Base-by-base conservation (phyloP, 1,284 basidiomycete genomes). In the Cutaneotrichosporon mucoides region DNA sequence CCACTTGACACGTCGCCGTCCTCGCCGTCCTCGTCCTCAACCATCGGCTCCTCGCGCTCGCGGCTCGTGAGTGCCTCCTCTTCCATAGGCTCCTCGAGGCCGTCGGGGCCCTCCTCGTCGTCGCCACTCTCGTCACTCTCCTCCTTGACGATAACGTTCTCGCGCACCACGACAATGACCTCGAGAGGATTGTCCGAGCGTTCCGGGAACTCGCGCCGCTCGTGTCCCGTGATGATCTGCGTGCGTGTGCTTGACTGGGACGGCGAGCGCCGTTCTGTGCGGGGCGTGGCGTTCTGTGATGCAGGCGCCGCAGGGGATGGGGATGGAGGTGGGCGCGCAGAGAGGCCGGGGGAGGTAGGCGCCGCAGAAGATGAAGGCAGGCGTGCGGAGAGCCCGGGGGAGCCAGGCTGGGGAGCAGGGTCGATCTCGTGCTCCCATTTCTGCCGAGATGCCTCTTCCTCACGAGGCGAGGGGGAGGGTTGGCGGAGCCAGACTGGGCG, bases 1-100 rank as follows among this genome's bases (percentile, higher is more conserved):
- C 11, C 37, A 6, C 11, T 11, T 6, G 6, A 6, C 37, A 6
- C 37, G 37, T 6, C 37, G 6, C 11, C 37, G 37, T 6, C 11
- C 37, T 38, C n/a, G n/a, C n/a, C n/a, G n/a, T n/a, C n/a, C n/a
- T n/a, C n/a, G n/a, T 42, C 41, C 12, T 42, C 41, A 11, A 13
- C 15, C 41, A n/a, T n/a, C n/a, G n/a, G n/a, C n/a, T n/a, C n/a
- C n/a, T n/a, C n/a, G n/a, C n/a, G n/a, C n/a, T 13, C 41, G 41
- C 41, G 41, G 10, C 15, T 6, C 6, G 6, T 4, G 41, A 12
- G 15, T 11, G 12, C 41, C 48, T 76, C 73, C 34, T 81, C 42
- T 82, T 78, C 12, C 71, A 77, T 11, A 84, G 35, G 34, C 6
- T 50, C 41, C 11, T 42, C 33, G 15, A 16, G 72, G 8, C 74